phyloP scores from a whole-genome alignment of 768 basidiomycete species.

The Russula brevipes region DNA sequence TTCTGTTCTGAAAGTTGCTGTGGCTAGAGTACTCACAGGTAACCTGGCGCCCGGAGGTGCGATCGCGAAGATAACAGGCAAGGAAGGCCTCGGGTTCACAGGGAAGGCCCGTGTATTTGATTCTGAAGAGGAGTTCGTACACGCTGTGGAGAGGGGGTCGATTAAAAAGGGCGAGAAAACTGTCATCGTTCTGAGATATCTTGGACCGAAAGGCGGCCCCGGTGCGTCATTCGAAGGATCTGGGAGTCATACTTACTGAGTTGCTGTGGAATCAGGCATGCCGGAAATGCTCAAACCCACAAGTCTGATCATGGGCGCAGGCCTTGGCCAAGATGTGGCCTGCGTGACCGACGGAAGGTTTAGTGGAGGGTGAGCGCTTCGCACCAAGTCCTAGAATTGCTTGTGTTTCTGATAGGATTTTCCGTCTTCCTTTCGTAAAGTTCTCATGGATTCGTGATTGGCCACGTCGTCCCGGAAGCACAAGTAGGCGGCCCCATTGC shows the following conservation, averaged over 20 bases:
- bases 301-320: conserved; percentile 97
- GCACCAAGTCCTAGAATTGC: neutral
- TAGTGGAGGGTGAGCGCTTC: conserved; percentile 79
- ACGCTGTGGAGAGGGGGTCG: conserved; percentile 80
- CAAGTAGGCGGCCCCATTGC: conserved; percentile 93
- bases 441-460: conserved; percentile 94
- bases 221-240: conserved; percentile 44
- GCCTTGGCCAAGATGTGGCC: conserved; percentile 91
- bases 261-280: conserved; percentile 61
- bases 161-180: conserved; percentile 97
- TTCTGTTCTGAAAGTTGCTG: neutral
- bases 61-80: conserved; percentile 96
- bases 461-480: conserved; percentile 95
- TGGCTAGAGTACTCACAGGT: conserved; percentile 76
- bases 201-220: conserved; percentile 95
- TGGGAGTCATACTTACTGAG: neutral
- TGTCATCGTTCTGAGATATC: conserved; percentile 89
- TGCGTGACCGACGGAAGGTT: conserved; percentile 98
- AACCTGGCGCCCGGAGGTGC: conserved; percentile 93
- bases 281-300: conserved; percentile 99
- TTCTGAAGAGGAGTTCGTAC: conserved; percentile 79
- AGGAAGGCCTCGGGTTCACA: conserved; percentile 84
- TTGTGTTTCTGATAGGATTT: conserved; percentile 13
- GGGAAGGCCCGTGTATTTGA: conserved; percentile 94
- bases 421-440: conserved; percentile 37